phyloP scores from a whole-genome alignment of 768 basidiomycete genomes.

The Phanerochaete sordida region DNA sequence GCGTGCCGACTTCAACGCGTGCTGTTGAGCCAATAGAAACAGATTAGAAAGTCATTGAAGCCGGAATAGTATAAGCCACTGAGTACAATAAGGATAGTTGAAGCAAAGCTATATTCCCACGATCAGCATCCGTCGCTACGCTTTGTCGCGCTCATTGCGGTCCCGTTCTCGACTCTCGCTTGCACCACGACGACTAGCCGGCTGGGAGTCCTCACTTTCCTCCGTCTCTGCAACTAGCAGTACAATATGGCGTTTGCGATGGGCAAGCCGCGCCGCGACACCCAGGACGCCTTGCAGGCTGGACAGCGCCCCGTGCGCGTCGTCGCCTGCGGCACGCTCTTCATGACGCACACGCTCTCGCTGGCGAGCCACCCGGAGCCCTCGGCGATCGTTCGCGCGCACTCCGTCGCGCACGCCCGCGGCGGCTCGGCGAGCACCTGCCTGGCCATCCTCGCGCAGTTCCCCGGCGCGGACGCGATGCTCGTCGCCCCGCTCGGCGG shows the following conservation, averaged over 20 bases:
- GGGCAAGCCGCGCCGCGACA: slow-evolving; percentile 27
- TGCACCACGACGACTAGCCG: not conserved
- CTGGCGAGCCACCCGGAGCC: slow-evolving; percentile 59
- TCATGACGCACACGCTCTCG: slow-evolving; percentile 69
- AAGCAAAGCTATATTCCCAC: not conserved
- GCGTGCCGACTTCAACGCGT: not conserved
- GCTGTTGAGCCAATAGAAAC: not conserved
- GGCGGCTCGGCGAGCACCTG: slow-evolving; percentile 74
- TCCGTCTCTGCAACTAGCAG: too few relatives aligned
- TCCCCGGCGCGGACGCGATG: slow-evolving; percentile 59
- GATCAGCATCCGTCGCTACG: not conserved
- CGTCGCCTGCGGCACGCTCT: slow-evolving; percentile 77
- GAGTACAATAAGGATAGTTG: too few relatives aligned
- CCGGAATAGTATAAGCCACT: not conserved
- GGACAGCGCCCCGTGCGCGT: slow-evolving; percentile 52
- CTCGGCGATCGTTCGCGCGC: slow-evolving; percentile 59
- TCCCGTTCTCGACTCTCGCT: not conserved
- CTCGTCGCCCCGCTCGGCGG: slow-evolving; percentile 74
- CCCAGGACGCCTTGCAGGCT: slow-evolving; percentile 18
- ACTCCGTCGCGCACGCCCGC: slow-evolving; percentile 61
- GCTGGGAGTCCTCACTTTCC: not conserved
- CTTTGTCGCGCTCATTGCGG: not conserved
- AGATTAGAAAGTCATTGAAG: not conserved
- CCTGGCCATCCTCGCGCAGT: slow-evolving; percentile 70
- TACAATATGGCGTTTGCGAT: slow-evolving; percentile 15